Evolutionary conservation across 116 monocot genomes (phyloP).

Genomic region (Iris pallida): DNA sequence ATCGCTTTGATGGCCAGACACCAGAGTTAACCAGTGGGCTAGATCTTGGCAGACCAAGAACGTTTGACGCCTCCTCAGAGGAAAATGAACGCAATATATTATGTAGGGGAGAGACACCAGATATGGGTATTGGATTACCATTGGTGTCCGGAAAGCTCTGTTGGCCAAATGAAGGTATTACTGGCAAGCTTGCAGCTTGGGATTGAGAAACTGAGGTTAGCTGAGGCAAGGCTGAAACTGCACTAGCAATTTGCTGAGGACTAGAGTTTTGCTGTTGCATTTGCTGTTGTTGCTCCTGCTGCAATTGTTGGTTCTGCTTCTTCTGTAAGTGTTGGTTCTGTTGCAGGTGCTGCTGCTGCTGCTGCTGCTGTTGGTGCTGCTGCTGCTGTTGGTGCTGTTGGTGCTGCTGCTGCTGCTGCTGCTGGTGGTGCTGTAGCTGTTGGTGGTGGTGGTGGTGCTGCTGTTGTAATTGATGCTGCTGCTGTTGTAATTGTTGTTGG

Average conservation of each 20-base stretch:
- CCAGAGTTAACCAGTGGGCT: constrained; percentile 29
- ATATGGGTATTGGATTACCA: constrained; percentile 22
- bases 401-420: constrained; percentile 14
- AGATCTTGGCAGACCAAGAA: constrained; percentile 41
- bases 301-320: neutral
- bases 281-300: neutral
- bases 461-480: no score
- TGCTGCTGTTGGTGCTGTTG: constrained; percentile 12
- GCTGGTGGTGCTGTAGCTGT: constrained; percentile 12
- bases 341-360: constrained; percentile 8
- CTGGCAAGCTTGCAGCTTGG: constrained; percentile 24
- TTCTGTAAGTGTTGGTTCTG: neutral
- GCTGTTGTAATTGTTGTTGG: constrained; percentile 7
- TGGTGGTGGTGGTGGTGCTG: constrained; percentile 11
- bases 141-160: constrained; percentile 41
- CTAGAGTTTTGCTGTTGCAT: constrained; percentile 13
- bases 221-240: constrained; percentile 34
- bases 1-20: constrained; percentile 60
- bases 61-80: constrained; percentile 45
- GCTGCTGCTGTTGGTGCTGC: constrained; percentile 12
- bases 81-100: constrained; percentile 56
- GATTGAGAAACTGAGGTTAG: constrained; percentile 35
- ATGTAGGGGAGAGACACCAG: constrained; percentile 43
- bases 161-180: constrained; percentile 34
- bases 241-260: constrained; percentile 30